These are phyloP conservation scores for Chrysoporthe austroafricana DNA, from an alignment of 2,329 filamentous ascomycete genomes.

Conservation along the genomic window DNA sequence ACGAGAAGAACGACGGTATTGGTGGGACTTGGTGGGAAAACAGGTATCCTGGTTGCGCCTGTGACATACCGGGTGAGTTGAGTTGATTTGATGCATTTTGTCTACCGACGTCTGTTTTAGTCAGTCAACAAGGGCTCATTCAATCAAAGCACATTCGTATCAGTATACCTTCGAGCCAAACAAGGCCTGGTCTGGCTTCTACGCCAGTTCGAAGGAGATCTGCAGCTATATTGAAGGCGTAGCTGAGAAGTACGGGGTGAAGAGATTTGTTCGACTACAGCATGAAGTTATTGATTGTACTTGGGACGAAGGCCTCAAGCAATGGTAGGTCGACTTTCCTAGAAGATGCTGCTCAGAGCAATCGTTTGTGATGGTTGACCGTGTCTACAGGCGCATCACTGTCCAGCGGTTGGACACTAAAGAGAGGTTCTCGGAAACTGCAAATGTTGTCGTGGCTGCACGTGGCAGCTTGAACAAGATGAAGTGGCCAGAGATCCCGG, in stretches of 20 bases:
- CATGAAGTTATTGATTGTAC: conserved; percentile 45
- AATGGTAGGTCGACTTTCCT: not conserved
- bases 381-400: not conserved
- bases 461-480: conserved; percentile 18
- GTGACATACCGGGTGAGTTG: conserved; percentile 20
- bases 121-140: not conserved
- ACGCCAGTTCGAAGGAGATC: conserved; percentile 33
- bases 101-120: not conserved
- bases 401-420: conserved; percentile 1
- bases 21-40: conserved; percentile 37
- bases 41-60: conserved; percentile 29
- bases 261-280: conserved; percentile 48
- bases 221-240: conserved; percentile 39
- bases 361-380: not conserved
- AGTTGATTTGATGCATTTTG: too few relatives aligned
- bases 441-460: conserved; percentile 17
- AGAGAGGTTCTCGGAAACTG: conserved; percentile 11
- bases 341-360: not conserved
- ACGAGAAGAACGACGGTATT: conserved; percentile 39
- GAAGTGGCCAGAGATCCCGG: conserved; percentile 36
- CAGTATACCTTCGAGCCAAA: conserved; percentile 22
- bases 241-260: conserved; percentile 38
- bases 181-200: conserved; percentile 26
- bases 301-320: conserved; percentile 41
- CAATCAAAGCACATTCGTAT: conserved; percentile 16